Evolutionary conservation across 202 grass and related monocot species (phyloP).

Genomic region (Panicum hallii): DNA sequence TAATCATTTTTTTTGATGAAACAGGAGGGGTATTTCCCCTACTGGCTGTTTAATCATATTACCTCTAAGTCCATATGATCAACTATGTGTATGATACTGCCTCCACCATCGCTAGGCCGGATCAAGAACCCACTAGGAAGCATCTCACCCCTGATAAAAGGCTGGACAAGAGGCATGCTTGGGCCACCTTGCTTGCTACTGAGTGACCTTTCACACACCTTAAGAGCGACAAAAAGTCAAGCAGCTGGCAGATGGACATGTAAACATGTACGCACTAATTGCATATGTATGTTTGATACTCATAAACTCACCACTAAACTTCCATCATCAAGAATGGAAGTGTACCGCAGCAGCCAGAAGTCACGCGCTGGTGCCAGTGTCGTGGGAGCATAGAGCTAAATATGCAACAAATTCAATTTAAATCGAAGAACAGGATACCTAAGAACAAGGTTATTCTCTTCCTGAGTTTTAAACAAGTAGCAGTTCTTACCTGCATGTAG

Average conservation of each 20-base stretch:
- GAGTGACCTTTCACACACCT: constrained; percentile 85
- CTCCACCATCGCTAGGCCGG: constrained; percentile 73
- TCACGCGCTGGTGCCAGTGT: constrained; percentile 73
- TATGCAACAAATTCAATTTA: neutral
- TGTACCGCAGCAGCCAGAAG: constrained; percentile 80
- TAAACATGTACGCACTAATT: neutral
- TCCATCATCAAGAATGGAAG: constrained; percentile 68
- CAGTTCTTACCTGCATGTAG: constrained; percentile 69
- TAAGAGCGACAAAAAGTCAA: constrained; percentile 35
- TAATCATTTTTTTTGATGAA: no score
- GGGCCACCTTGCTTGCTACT: constrained; percentile 64
- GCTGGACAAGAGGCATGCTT: constrained; percentile 65
- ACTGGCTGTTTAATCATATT: constrained; percentile 13
- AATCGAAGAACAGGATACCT: neutral
- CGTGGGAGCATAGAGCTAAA: constrained; percentile 69
- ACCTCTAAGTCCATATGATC: constrained; percentile 85
- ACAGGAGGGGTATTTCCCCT: no score
- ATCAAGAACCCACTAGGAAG: constrained; percentile 79
- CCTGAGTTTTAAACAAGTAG: neutral
- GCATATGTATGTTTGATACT: no score
- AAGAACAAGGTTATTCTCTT: neutral
- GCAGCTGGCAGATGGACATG: neutral
- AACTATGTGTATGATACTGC: constrained; percentile 77
- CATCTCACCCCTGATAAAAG: constrained; percentile 75
- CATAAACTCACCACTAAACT: constrained; percentile 63